phyloP scores from a whole-genome alignment of 176 grass and related monocot genomes.

The Alloteropsis semialata region DNA sequence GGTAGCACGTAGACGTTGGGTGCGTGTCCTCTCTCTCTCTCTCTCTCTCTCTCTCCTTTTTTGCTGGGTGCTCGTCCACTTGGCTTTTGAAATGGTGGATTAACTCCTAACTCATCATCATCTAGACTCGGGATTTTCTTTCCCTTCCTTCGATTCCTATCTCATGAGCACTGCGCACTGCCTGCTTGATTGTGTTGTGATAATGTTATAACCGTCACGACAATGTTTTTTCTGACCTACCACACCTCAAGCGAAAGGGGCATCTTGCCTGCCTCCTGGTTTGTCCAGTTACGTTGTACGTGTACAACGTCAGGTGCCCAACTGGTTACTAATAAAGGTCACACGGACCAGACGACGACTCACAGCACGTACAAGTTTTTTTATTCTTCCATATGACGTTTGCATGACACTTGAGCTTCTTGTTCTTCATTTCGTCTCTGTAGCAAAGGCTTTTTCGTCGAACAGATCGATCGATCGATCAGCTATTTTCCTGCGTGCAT shows the following conservation, averaged over 20 bases:
- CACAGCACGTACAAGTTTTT: not conserved
- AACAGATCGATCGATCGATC: not conserved
- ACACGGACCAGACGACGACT: not conserved
- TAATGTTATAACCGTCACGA: not conserved
- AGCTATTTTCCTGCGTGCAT: not conserved
- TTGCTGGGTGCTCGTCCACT: not conserved
- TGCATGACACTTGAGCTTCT: not conserved
- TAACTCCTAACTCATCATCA: constrained; percentile 1
- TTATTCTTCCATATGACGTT: not conserved
- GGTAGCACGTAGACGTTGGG: constrained; percentile 40
- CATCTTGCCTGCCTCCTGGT: not conserved
- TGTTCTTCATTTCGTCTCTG: not conserved
- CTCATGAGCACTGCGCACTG: not conserved
- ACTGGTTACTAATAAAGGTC: not conserved
- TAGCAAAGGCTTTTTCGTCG: not conserved
- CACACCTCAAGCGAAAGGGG: not conserved
- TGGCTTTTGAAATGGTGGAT: constrained; percentile 6
- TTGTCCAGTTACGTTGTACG: not conserved
- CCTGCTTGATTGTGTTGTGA: not conserved
- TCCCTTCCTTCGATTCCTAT: too few relatives aligned
- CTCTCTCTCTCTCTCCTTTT: not conserved
- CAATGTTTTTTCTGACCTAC: not conserved
- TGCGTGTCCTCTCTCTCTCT: constrained; percentile 14
- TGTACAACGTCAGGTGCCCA: not conserved
- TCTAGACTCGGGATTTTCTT: not conserved